phyloP scores from a whole-genome alignment of 192 early-diverging fungal genomes.

The Mortierella hygrophila region DNA sequence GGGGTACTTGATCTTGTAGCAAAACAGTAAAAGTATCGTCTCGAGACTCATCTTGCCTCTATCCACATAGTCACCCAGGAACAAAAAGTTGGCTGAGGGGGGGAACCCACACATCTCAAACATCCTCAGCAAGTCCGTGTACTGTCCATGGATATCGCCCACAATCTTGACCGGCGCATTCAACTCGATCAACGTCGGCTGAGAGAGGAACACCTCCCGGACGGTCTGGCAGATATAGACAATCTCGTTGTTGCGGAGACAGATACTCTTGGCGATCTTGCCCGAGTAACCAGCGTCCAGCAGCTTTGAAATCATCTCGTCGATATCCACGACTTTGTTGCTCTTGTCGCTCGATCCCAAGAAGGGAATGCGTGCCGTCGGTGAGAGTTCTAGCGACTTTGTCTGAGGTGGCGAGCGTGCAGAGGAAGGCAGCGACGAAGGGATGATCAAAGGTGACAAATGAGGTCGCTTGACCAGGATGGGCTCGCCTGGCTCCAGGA shows the following conservation, averaged over 20 bases:
- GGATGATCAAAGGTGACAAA: conserved; percentile 34
- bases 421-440: background rate
- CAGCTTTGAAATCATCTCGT: conserved; percentile 91
- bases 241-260: conserved; percentile 89
- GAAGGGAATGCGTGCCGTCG: conserved; percentile 44
- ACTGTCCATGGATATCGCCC: conserved; percentile 98
- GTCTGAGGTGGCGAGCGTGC: conserved; percentile 19
- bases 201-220: conserved; percentile 91
- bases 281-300: conserved; percentile 82
- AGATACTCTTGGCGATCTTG: conserved; percentile 82
- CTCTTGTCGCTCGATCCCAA: conserved; percentile 37
- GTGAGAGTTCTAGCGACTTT: conserved; percentile 40
- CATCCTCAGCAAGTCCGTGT: conserved; percentile 89
- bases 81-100: conserved; percentile 91
- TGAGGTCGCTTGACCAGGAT: conserved; percentile 30
- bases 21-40: conserved; percentile 92
- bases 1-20: conserved; percentile 97
- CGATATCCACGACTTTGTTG: conserved; percentile 67
- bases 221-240: conserved; percentile 86
- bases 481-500: conserved; percentile 35
- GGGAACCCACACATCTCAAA: conserved; percentile 97
- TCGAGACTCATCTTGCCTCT: conserved; percentile 96
- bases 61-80: conserved; percentile 97
- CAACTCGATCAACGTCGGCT: conserved; percentile 84
- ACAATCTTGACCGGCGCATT: conserved; percentile 84